Base-by-base conservation (phyloP, 2,329 filamentous ascomycete species). In the Hypomyces perniciosus region DNA sequence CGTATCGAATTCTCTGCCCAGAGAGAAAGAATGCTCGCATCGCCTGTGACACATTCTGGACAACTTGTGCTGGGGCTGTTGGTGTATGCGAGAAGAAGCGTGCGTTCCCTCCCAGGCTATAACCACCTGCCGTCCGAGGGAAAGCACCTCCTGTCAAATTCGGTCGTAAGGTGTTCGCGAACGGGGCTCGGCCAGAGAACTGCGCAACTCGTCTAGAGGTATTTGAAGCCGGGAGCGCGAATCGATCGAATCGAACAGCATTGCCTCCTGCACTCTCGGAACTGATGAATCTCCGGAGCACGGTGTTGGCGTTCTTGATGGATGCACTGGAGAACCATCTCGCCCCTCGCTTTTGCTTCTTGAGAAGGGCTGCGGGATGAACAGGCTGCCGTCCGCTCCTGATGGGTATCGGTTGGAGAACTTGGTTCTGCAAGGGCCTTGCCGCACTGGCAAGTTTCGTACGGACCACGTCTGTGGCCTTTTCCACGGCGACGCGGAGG, bases 31-130 rank as follows among this genome's bases (percentile, higher is more conserved):
- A 96, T 9, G 90, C 91, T 48, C 93, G 84, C 62, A 97, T 85
- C 5, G 90, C 93, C 60, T 90, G 85, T 9, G 90, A 95, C n/a
- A 96, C 92, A 69, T 96, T 96, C 68, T 93, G 87, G 46, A 97
- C 81, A 43, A 97, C 90, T 67, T 97, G 89, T 1, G 91, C 90
- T 37, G 90, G 90, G 6, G 85, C 82, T 8, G 88, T 86, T 1
- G 92, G 90, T 1, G 84, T 81, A 70, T 96, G 91, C 1, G 90
- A 95, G 72, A 97, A 97, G 73, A 92, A 92, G 58, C 92, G 81
- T 27, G 84, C 88, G 58, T 87, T 83, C 30, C 88, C 88, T 50
- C 78, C 71, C 37, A 88, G 72, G 56, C 78, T 78, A 65, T 99
- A 99, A n/a, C 93, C 93, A 57, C 92, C 90, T 6, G 91, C 88